Base-by-base conservation (phyloP, 176 grass and related monocot genomes). In the Triticum monococcum region DNA sequence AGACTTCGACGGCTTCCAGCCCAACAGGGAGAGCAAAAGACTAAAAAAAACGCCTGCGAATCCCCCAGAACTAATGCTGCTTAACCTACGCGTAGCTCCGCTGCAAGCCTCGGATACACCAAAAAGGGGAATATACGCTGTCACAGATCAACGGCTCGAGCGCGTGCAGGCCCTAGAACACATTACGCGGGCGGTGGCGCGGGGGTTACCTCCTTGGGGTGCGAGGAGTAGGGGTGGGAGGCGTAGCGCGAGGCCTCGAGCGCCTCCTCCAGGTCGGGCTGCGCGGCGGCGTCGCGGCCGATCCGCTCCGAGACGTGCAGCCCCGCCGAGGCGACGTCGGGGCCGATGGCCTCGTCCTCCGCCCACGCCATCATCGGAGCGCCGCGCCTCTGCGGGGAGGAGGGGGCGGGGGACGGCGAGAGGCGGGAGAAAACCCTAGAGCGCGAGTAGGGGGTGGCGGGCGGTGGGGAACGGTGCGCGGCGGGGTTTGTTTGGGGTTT, bases 161-260 rank as follows among this genome's bases (percentile, higher is more conserved):
- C 18, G 31, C 62, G 26, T 3, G 36, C 23, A 31, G 11, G 30
- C 45, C 31, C 43, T 31, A 64, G 25, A 30, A 77, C 9, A 69
- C 45, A 38, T 18, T 35, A 59, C 25, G 12, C 7, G 9, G 24
- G 6, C 12, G 62, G 65, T 35, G n/a, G 8, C 46, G 43, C 3
- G 28, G 60, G 61, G 46, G 50, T 68, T 84, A 96, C 97, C 85
- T 98, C 97, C 87, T 98, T 98, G 64, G 97, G 97, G 79, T 94
- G 92, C 40, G 92, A 86, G 35, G 94, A 87, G 85, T 98, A 98
- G 40, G 94, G 93, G n/a, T 98, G 92, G 57, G 93, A 96, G 8
- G 97, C 92, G 80, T 98, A 98, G 84, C 97, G 97, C 75, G 97
- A 98, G 48, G 97, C 92, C 89, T 98, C 97, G 20, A 98, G 90